Evolutionary conservation across 352 stramenopile species (phyloP).

Genomic region (Aphanomyces astaci): DNA sequence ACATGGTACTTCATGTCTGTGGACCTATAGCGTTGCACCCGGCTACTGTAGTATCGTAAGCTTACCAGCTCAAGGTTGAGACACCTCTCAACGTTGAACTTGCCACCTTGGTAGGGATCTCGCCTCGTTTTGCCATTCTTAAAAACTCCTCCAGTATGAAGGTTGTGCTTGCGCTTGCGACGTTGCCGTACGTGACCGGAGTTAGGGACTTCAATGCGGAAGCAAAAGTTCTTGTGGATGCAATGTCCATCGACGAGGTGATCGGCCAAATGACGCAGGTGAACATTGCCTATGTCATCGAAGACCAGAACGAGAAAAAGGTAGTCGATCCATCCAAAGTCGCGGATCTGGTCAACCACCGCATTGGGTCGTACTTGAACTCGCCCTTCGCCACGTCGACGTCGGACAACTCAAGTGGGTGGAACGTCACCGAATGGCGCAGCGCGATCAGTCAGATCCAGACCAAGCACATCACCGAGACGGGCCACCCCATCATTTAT

Average conservation of each 20-base stretch:
- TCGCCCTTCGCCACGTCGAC: slow-evolving; percentile 28
- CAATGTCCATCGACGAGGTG: slow-evolving; percentile 42
- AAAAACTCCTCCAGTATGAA: too few relatives aligned
- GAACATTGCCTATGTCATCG: slow-evolving; percentile 57
- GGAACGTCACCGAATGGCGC: slow-evolving; percentile 41
- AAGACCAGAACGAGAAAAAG: slow-evolving; percentile 37
- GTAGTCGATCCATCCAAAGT: slow-evolving; percentile 42
- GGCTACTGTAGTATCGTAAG: too few relatives aligned
- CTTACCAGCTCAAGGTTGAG: too few relatives aligned
- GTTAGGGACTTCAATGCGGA: slow-evolving; percentile 12
- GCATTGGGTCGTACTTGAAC: slow-evolving; percentile 67
- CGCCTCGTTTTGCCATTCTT: too few relatives aligned
- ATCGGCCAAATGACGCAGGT: slow-evolving; percentile 83
- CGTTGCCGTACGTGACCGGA: too few relatives aligned
- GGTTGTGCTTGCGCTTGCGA: too few relatives aligned
- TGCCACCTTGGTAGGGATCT: too few relatives aligned
- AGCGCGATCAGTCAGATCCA: slow-evolving; percentile 43
- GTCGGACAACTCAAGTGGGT: slow-evolving; percentile 27
- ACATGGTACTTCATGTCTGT: too few relatives aligned
- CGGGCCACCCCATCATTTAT: slow-evolving; percentile 57
- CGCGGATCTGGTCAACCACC: too few relatives aligned
- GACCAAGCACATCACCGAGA: slow-evolving; percentile 26
- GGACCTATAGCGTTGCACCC: too few relatives aligned
- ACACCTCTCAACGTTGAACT: too few relatives aligned
- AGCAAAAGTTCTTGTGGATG: slow-evolving; percentile 7